Conservation (phyloP, 2,329 filamentous ascomycete genomes). For the Elsinoe australis region DNA sequence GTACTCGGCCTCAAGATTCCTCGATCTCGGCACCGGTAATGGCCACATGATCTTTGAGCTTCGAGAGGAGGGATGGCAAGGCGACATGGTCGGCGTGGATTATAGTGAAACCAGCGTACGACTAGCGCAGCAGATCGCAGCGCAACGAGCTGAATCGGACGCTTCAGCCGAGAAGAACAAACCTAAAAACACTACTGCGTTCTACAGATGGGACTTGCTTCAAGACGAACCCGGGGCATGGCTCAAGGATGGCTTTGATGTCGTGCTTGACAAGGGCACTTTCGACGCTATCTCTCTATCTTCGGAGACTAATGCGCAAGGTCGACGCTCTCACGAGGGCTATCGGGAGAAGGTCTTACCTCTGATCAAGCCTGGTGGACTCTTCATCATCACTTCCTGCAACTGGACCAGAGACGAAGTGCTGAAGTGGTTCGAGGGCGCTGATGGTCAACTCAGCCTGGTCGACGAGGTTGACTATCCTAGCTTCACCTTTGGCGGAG, state of each 20-base stretch:
- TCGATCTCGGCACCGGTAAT: conserved; percentile 92
- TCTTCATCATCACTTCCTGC: conserved; percentile 85
- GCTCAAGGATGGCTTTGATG: conserved; percentile 65
- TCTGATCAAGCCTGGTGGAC: conserved; percentile 62
- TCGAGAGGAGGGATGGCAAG: conserved; percentile 58
- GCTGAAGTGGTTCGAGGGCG: conserved; percentile 61
- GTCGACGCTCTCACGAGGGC: conserved; percentile 60
- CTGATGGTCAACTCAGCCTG: conserved; percentile 47
- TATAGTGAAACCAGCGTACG: conserved; percentile 70
- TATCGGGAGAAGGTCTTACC: conserved; percentile 63
- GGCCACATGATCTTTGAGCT: conserved; percentile 84
- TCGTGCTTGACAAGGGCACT: conserved; percentile 95
- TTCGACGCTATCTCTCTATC: conserved; percentile 90
- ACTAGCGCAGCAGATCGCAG: conserved; percentile 58
- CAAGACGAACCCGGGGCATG: conserved; percentile 42
- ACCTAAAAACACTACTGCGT: conserved; percentile 27
- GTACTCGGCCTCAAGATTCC: conserved; percentile 47
- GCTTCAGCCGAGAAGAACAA: conserved; percentile 28
- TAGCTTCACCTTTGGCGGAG: conserved; percentile 81
- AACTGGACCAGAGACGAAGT: conserved; percentile 96
- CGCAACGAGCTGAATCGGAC: neutral
- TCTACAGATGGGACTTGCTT: conserved; percentile 48
- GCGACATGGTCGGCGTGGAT: conserved; percentile 76
- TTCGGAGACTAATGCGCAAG: conserved; percentile 44
- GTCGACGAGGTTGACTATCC: conserved; percentile 69